Percentiles rank a stretch among this genome's conserved stretches.
Conservation (phyloP, 768 basidiomycete genomes). For the Daedaleopsis nitida region DNA sequence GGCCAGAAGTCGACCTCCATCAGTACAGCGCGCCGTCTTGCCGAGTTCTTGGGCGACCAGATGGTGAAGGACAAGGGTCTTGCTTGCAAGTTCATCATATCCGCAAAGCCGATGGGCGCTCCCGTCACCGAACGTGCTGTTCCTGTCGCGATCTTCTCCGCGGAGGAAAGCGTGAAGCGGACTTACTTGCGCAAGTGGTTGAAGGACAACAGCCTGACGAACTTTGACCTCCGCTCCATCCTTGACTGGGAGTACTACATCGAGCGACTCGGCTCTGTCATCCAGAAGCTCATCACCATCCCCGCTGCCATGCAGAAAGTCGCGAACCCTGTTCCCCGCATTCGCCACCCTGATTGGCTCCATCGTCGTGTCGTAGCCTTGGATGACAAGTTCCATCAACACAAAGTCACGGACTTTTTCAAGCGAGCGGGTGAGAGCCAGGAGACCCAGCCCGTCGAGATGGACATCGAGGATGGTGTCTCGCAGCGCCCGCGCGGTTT, state of each 20-base stretch:
- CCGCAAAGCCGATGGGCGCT: conserved; percentile 86
- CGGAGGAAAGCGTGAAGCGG: conserved; percentile 88
- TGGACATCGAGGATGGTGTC: conserved; percentile 32
- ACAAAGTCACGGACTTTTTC: conserved; percentile 97
- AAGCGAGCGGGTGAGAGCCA: conserved; percentile 39
- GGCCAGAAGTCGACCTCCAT: conserved; percentile 98
- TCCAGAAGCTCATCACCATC: conserved; percentile 98
- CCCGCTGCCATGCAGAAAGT: conserved; percentile 99
- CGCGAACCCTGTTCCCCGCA: conserved; percentile 92
- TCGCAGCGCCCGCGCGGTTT: conserved; percentile 29
- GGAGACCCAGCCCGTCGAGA: conserved; percentile 55
- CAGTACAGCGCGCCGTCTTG: conserved; percentile 90
- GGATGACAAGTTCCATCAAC: conserved; percentile 97
- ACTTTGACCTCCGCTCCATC: conserved; percentile 91
- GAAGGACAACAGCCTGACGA: conserved; percentile 84
- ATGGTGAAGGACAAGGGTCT: conserved; percentile 99
- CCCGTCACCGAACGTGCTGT: conserved; percentile 97
- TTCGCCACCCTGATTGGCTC: conserved; percentile 97
- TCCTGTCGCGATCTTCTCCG: conserved; percentile 96
- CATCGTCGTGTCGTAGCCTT: conserved; percentile 86
- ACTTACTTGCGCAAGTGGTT: conserved; percentile 95
- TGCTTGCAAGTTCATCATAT: conserved; percentile 99
- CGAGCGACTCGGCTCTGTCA: conserved; percentile 94
- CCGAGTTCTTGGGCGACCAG: conserved; percentile 95
- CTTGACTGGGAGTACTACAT: conserved; percentile 99